Base-by-base conservation (phyloP, 176 grass and related monocot genomes). In the Lolium multiflorum region DNA sequence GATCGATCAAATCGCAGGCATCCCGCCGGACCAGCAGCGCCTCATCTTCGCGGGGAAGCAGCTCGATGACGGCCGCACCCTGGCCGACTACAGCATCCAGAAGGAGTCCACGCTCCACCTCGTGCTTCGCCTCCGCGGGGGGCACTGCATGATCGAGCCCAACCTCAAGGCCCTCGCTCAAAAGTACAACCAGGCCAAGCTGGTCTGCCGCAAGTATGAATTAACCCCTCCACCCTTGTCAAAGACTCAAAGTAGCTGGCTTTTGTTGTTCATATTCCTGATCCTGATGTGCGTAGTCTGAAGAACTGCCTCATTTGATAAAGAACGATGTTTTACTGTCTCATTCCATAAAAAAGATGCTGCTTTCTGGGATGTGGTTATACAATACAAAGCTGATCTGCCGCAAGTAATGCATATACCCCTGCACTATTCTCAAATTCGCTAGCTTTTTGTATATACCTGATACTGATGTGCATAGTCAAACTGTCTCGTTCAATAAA, bases 41-140 rank as follows among this genome's bases (percentile, higher is more conserved):
- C 84, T 92, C 50, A 90, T 87, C 88, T 92, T 92, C 59, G 88
- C 88, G 0, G 88, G 88, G 37, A 93, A 90, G 88, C 88, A 93
- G 92, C 85, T 93, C 54, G 92, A 93, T 26, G 91, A 93, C 20
- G 84, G 54, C 58, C 76, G 88, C 24, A 93, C 81, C 41, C 84
- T 93, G 14, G 91, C 84, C 20, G 91, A 90, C 88, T 90, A 93
- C 84, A 90, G 78, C 81, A 93, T 93, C 50, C 85, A 43, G 26
- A 81, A 64, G 28, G 77, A 81, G 57, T 81, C 85, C 67, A 81
- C 85, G 26, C 20, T 87, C 61, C 85, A 81, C 56, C 67, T 74
- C 26, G 55, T 61, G 65, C 85, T 87, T 22, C 49, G 59, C 79
- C 79, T 68, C 61, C 71, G 39, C 11, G 71, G 71, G 4, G 84